phyloP scores from a whole-genome alignment of 257 asterid species.

The Prunella vulgaris region DNA sequence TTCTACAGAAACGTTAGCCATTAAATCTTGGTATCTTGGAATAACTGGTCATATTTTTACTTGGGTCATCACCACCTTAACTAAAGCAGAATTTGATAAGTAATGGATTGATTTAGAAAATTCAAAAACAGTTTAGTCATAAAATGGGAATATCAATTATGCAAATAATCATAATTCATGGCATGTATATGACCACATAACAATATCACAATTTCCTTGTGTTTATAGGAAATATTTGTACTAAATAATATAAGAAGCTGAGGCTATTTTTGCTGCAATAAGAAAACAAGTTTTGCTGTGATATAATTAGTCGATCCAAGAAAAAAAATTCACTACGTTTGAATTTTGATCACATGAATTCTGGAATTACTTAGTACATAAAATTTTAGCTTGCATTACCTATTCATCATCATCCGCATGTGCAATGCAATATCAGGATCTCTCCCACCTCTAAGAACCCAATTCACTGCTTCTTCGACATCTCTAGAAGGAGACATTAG shows the following conservation, averaged over 20 bases:
- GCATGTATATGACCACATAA: background rate
- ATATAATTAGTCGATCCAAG: background rate
- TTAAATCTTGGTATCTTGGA: background rate
- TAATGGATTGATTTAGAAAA: background rate
- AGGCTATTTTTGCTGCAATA: conserved; percentile 6
- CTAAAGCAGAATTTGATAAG: background rate
- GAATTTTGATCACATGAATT: background rate
- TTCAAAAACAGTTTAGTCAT: background rate
- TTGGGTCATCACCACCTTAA: background rate
- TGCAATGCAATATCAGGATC: conserved; percentile 92
- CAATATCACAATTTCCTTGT: background rate
- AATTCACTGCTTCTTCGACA: conserved; percentile 58
- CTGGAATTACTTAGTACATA: background rate
- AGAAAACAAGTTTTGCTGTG: background rate
- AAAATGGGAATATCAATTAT: background rate
- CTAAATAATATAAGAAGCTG: background rate
- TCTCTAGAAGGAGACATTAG: conserved; percentile 73
- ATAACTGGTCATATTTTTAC: background rate
- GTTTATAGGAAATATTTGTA: background rate
- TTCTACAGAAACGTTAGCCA: background rate
- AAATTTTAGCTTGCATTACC: conserved; percentile 34
- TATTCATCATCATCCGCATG: conserved; percentile 98
- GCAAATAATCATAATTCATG: background rate
- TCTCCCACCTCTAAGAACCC: conserved; percentile 64
- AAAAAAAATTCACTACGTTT: background rate